Conservation (phyloP, 2,329 filamentous ascomycete genomes). For the Calonectria montana region DNA sequence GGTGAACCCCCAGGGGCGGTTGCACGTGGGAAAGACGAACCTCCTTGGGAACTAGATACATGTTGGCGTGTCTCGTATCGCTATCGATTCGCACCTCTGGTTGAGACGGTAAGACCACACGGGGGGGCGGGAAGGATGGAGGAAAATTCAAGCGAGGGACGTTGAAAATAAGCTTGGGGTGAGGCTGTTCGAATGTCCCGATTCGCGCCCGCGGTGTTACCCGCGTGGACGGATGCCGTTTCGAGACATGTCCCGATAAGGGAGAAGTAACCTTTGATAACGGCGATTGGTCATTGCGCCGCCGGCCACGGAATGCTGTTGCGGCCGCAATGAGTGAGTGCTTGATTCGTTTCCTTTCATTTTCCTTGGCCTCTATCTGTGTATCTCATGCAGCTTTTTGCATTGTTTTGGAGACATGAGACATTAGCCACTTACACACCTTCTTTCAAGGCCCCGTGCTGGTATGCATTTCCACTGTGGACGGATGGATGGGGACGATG, state of each 20-base stretch:
- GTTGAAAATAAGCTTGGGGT: constrained; percentile 15
- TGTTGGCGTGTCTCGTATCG: constrained; percentile 37
- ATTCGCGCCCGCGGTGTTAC: constrained; percentile 7
- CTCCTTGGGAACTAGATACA: constrained; percentile 63
- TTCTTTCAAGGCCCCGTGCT: background rate
- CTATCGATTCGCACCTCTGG: background rate
- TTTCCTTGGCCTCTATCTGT: background rate
- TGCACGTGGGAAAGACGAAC: constrained; percentile 46
- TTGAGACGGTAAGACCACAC: background rate
- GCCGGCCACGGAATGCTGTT: background rate
- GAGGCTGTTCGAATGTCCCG: constrained; percentile 4
- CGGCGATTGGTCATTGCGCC: constrained; percentile 19
- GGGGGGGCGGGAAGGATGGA: background rate
- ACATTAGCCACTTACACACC: no score
- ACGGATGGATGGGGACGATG: background rate
- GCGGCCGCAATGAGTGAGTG: background rate
- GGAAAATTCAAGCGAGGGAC: background rate
- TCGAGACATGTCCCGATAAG: constrained; percentile 20
- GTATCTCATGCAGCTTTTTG: background rate
- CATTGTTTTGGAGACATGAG: no score
- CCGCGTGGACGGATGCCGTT: constrained; percentile 5
- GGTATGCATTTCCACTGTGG: background rate
- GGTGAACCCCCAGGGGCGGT: constrained; percentile 5
- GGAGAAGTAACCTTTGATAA: constrained; percentile 14
- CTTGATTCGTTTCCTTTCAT: background rate